Evolutionary conservation across 2,329 filamentous ascomycete species (phyloP), one percentile per base, ranked within the genome.

Genomic region (Chaetothyriales sp.): DNA sequence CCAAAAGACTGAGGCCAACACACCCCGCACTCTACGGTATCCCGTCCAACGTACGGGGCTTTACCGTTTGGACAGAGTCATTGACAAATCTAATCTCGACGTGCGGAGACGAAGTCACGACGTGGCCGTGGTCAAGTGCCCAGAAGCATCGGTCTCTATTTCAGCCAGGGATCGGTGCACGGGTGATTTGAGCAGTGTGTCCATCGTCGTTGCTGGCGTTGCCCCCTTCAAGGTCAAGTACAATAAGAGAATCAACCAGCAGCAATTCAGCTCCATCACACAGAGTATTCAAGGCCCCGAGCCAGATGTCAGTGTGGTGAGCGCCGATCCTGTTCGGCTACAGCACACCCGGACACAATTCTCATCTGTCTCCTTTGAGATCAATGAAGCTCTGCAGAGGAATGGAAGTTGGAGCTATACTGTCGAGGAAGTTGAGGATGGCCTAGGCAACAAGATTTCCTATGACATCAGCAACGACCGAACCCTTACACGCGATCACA

Each of bases 1-100:
- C 43, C 77, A 63, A 64, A 77, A 64, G 56, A 68, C 65, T 51
- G 71, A 73, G 47, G 67, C 70, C 2, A 70, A 74, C 2, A 72
- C 75, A 6, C 78, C 84, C 44, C 79, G 86, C 49, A 76, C 80
- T 49, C 80, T 94, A 62, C 77, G 82, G 50, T 85, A 87, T 61
- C 74, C 78, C 0, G 77, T 94, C 40, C 94, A 87, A 71, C 92
- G 92, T 67, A 81, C 88, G 1, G 92, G 92, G 37, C 77, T 94
- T 18, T 98, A 98, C 68, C 78, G 84, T 44, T 75, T 98, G 29
- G 79, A 83, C 52, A 88, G 82, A 64, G 89, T 98, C 8, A 72
- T 95, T 57, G 92, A 98, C 65, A 84, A 94, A 65, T 92, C 94
- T 54, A 94, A 95, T 66, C 78, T 98, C 29, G 89, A 97, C 65